Base-by-base conservation (phyloP, 441 rosid species). In the Francoa sonchifolia region DNA sequence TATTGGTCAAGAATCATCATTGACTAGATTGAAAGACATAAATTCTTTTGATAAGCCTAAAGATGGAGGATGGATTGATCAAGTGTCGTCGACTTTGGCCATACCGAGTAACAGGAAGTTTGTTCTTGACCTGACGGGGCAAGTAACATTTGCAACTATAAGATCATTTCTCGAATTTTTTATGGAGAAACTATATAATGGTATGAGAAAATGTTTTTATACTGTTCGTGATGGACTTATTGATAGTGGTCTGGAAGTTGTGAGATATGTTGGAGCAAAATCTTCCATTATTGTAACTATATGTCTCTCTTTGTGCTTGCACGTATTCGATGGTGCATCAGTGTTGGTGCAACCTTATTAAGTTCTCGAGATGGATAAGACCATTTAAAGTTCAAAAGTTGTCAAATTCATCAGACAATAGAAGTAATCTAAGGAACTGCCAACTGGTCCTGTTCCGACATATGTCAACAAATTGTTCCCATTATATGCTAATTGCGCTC, bases 61-160 rank as follows among this genome's bases (percentile, higher is more conserved):
- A 31, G 47, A 57, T 16, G 17, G 48, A 13, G 68, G 69, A 0
- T 87, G 81, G 83, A 35, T 68, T 8, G 50, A 57, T 5, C 68
- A 72, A 42, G 62, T 80, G 3, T 68, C 89, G 3, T 71, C 79
- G 1, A 69, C 82, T 12, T 28, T 83, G 41, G 65, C 82, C 0
- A 63, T 69, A 48, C 95, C 89, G 0, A 69, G 69, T 44, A 87
- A 80, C 49, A 70, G 75, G 55, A 69, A 39, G 59, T 62, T 76
- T 12, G 69, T 76, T 34, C 76, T 80, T 54, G 92, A 82, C 55
- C 23, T 87, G 46, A 77, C 76, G 5, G 89, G 89, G 43, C 62
- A 55, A 37, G 61, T 74, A 23, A 67, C 86, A 37, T 80, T 71
- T 39, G 89, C 80, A 57, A 71, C 82, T 12, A 82, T 83, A 12